A percentile compares a stretch with the other conserved stretches of the same genome.
Evolutionary conservation across 768 basidiomycete species (phyloP).

Genomic region (Porphyrellus cyaneotinctus): DNA sequence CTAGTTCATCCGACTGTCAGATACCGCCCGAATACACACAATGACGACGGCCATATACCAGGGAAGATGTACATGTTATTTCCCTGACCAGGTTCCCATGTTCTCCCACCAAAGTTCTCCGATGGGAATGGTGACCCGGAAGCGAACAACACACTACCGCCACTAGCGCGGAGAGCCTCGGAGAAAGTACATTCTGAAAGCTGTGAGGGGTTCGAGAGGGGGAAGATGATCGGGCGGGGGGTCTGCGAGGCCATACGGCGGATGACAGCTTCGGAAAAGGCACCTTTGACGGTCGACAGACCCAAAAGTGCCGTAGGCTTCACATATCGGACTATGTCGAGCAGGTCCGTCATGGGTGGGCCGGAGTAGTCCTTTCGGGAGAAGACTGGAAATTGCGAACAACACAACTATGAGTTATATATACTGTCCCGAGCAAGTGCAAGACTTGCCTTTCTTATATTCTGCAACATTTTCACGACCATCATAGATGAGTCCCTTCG

Average conservation of each 20-base stretch:
- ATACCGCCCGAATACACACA: background rate
- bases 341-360: slow-evolving; percentile 66
- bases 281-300: slow-evolving; percentile 82
- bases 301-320: slow-evolving; percentile 88
- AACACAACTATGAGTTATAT: background rate
- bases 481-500: slow-evolving; percentile 79
- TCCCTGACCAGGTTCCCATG: slow-evolving; percentile 78
- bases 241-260: slow-evolving; percentile 76
- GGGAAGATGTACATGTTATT: slow-evolving; percentile 93
- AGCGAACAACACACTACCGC: slow-evolving; percentile 79
- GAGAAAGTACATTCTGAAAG: slow-evolving; percentile 78
- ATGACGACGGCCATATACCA: slow-evolving; percentile 32
- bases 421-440: background rate
- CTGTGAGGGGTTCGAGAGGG: slow-evolving; percentile 84
- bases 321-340: slow-evolving; percentile 76
- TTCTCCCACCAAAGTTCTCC: slow-evolving; percentile 50
- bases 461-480: slow-evolving; percentile 68
- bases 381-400: slow-evolving; percentile 53
- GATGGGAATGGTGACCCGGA: slow-evolving; percentile 83
- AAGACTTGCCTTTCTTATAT: slow-evolving; percentile 71
- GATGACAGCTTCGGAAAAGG: slow-evolving; percentile 71
- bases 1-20: slow-evolving; percentile 8
- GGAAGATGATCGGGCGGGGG: slow-evolving; percentile 85
- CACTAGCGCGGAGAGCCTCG: slow-evolving; percentile 67
- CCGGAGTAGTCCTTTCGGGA: slow-evolving; percentile 77